Conservation (phyloP, 2,329 filamentous ascomycete species). For the Colletotrichum liaoningense region DNA sequence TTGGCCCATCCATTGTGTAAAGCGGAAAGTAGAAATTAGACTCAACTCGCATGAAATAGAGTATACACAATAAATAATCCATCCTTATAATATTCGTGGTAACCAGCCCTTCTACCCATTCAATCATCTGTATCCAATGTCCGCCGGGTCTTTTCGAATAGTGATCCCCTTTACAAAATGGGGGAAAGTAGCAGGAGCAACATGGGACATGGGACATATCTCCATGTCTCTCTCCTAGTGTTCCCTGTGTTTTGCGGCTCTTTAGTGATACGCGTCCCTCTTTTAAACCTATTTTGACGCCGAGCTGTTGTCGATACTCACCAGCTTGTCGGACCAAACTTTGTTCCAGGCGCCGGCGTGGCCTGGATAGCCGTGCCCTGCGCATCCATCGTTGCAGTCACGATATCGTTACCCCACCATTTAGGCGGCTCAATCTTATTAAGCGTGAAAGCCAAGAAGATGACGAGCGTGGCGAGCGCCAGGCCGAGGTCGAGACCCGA, state of each 20-base stretch:
- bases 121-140: not conserved
- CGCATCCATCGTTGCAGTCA: constrained; percentile 71
- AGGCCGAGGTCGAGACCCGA: constrained; percentile 77
- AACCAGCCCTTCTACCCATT: constrained; percentile 17
- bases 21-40: constrained; percentile 7
- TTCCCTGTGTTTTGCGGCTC: not conserved
- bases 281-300: not conserved
- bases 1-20: not conserved
- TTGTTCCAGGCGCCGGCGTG: constrained; percentile 63
- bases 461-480: constrained; percentile 73
- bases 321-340: constrained; percentile 71
- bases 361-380: constrained; percentile 68
- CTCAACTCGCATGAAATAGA: not conserved
- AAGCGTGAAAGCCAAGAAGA: constrained; percentile 77
- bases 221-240: not conserved
- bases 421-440: constrained; percentile 69
- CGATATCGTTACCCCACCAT: constrained; percentile 77
- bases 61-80: constrained; percentile 24
- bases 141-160: not conserved
- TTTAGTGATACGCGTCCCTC: constrained; percentile 9
- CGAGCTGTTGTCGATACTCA: constrained; percentile 39
- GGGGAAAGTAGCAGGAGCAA: not conserved
- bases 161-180: not conserved
- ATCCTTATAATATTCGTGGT: constrained; percentile 1
- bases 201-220: no score